Evolutionary conservation across 768 basidiomycete species (phyloP).

Genomic region (Chalciporus piperatus): DNA sequence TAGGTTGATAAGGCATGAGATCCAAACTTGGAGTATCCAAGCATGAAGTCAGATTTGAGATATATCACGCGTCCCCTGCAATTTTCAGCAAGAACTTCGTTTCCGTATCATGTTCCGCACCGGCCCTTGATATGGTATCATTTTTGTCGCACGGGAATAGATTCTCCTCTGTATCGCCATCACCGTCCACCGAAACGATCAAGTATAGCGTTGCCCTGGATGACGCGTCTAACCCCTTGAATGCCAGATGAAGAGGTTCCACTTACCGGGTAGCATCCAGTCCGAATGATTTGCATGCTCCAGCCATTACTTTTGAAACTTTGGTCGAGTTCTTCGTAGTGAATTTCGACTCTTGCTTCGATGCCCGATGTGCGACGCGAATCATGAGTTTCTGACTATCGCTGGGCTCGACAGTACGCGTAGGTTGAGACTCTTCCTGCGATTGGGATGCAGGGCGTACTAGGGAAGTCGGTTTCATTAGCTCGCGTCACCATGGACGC

Average conservation of each 20-base stretch:
- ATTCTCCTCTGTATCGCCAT: slow-evolving; percentile 25
- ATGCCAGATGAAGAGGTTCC: background rate
- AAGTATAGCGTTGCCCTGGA: slow-evolving; percentile 24
- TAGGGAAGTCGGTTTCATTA: background rate
- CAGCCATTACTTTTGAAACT: slow-evolving; percentile 26
- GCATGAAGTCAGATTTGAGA: background rate
- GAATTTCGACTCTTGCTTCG: slow-evolving; percentile 32
- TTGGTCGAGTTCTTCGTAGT: slow-evolving; percentile 29
- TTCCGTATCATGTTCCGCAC: slow-evolving; percentile 23
- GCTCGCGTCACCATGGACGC: background rate
- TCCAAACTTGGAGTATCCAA: background rate
- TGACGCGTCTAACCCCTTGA: background rate
- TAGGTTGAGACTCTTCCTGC: background rate
- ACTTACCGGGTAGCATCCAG: slow-evolving; percentile 23
- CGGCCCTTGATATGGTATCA: slow-evolving; percentile 26
- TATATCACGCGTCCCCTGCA: slow-evolving; percentile 18
- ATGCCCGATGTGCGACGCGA: slow-evolving; percentile 30
- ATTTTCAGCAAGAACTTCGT: slow-evolving; percentile 25
- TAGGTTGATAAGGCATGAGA: background rate
- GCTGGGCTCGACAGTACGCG: background rate
- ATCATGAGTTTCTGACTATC: slow-evolving; percentile 21
- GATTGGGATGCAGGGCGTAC: slow-evolving; percentile 4
- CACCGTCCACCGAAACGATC: slow-evolving; percentile 24
- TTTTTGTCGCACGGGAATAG: slow-evolving; percentile 29
- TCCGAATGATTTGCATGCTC: slow-evolving; percentile 30